Base-by-base conservation (phyloP, 1,284 basidiomycete species). In the Trametes versicolor region DNA sequence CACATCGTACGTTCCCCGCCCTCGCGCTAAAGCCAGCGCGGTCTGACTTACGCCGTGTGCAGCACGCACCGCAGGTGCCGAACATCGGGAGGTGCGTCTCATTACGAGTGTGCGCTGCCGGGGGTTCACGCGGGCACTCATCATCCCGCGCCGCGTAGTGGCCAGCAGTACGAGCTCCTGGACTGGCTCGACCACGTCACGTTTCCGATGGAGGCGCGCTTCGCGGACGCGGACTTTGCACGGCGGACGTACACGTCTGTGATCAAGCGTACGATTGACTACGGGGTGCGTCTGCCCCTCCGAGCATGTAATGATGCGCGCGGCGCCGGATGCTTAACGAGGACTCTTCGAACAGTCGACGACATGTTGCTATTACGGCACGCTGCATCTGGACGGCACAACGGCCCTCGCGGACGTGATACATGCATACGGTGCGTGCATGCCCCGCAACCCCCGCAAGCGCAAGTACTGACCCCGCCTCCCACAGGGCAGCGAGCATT, bases 281-380 rank as follows among this genome's bases (percentile, higher is more conserved):
- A 79, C 47, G 96, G 96, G 53, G 94, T 95, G 74, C 75, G 90
- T 81, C 15, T 25, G 7, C 43, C n/a, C 23, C 12, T 45, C 43
- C n/a, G 7, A 6, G 9, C 34, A 34, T 21, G 43, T n/a, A 17
- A 21, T 23, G 57, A 25, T 49, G 53, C 27, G 36, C 53, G 19
- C 36, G 50, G 51, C 45, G 12, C 19, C 45, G 32, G 13, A 19
- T 25, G 32, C 51, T 39, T 9, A 50, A 29, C 47, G n/a, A 13
- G 37, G 23, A 10, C 13, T 13, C 8, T 4, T 10, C 15, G 48
- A 9, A 23, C 69, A 95, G 94, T 98, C 96, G 0, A 97, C 96
- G 0, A 98, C 96, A 0, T 94, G 92, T 70, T 97, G 95, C 77
- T 98, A 98, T 78, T 98, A 95, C 76, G 94, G 89, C 13, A 92